A percentile compares a stretch with the other conserved stretches of the same genome.
Conservation (phyloP, 2,329 filamentous ascomycete genomes). For the Xylariales sp. region DNA sequence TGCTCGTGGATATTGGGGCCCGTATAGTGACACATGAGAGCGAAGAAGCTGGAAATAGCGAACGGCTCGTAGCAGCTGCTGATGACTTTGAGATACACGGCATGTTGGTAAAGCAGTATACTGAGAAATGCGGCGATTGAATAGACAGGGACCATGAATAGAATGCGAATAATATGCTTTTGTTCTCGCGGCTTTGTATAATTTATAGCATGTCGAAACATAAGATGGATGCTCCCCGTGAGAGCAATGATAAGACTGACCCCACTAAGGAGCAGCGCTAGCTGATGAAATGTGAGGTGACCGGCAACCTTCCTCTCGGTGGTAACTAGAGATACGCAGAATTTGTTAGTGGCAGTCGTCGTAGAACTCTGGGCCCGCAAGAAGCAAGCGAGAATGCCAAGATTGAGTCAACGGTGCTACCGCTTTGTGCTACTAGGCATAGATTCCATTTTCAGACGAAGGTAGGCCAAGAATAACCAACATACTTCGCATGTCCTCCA, state of each 20-base stretch:
- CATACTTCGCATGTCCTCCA: conserved; percentile 29
- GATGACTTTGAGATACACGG: conserved; percentile 76
- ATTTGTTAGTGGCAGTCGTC: conserved; percentile 23
- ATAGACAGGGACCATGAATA: conserved; percentile 86
- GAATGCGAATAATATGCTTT: conserved; percentile 74
- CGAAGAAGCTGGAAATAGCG: conserved; percentile 82
- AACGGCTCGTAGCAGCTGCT: conserved; percentile 88
- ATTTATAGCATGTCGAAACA: conserved; percentile 54
- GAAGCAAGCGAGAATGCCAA: too few species aligned
- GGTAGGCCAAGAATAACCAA: conserved; percentile 10
- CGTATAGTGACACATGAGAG: conserved; percentile 75
- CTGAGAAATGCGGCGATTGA: conserved; percentile 69
- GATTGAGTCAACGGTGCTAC: too few species aligned
- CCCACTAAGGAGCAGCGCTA: conserved; percentile 48
- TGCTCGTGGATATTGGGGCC: conserved; percentile 74
- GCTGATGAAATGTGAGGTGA: conserved; percentile 47
- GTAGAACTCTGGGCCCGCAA: too few species aligned
- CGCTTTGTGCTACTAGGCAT: too few species aligned
- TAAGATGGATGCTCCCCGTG: conserved; percentile 50
- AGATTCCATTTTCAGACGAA: too few species aligned
- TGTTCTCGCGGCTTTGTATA: conserved; percentile 59
- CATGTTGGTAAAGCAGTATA: conserved; percentile 69
- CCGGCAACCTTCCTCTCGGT: conserved; percentile 44
- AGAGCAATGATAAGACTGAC: conserved; percentile 45
- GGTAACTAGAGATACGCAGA: conserved; percentile 28